phyloP scores from a whole-genome alignment of 495 filamentous ascomycete species.

The Penicillium bovifimosum region DNA sequence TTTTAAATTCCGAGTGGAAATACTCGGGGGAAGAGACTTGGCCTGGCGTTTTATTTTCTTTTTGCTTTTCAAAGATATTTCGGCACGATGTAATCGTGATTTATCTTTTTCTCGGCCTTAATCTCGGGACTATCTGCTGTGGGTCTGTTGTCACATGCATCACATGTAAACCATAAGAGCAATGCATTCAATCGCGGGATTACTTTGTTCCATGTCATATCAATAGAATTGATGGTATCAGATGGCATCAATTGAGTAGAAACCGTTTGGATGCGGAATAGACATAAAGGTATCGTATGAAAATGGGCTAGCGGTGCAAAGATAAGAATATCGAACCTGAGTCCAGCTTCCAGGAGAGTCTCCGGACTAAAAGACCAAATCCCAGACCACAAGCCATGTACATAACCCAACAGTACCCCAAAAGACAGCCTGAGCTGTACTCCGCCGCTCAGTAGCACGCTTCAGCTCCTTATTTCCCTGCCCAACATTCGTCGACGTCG shows the following conservation, averaged over 20 bases:
- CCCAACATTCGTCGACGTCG: conserved; percentile 78
- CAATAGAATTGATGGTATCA: neutral
- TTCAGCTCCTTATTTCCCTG: conserved; percentile 89
- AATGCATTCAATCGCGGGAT: neutral
- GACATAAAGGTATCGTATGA: neutral
- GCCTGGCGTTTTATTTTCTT: conserved; percentile 8
- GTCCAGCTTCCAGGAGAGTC: neutral
- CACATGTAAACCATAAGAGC: neutral
- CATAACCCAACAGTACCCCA: conserved; percentile 80
- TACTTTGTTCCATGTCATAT: neutral
- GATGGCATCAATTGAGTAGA: neutral
- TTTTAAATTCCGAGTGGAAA: neutral
- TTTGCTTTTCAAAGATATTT: neutral
- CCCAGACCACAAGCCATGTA: conserved; percentile 81
- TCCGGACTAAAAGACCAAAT: conserved; percentile 69
- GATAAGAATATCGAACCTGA: neutral
- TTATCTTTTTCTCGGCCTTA: neutral
- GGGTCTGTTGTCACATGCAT: neutral
- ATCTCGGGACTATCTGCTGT: neutral
- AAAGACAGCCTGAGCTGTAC: conserved; percentile 84
- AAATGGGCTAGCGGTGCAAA: neutral
- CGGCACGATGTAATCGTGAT: neutral
- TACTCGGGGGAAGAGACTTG: neutral
- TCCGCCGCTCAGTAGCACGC: conserved; percentile 70
- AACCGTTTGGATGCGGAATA: neutral